Base-by-base conservation (phyloP, 768 basidiomycete species). In the Boletellus emodensis region DNA sequence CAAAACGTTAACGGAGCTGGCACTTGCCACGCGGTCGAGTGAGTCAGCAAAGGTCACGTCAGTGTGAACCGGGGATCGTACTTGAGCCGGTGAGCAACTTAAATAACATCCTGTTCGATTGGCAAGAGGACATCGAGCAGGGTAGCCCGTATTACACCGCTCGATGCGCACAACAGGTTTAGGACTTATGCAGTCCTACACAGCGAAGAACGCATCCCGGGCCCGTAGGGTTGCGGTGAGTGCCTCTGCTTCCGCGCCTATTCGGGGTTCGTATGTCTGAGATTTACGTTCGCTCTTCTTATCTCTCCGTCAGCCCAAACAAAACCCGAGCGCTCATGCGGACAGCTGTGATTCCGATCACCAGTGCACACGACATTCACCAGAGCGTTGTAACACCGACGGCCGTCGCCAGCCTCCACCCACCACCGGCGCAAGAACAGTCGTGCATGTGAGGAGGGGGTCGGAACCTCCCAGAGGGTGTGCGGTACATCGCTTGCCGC, bases 401-500 rank as follows among this genome's bases (percentile, higher is more conserved):
- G 39, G 22, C 24, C 35, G 0, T 39, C 26, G 11, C 14, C 41
- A 32, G 35, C 32, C 3, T 35, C 17, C 24, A n/a, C 34, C 17
- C 15, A 13, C 28, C 12, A 18, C 24, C 6, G 3, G 24, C 3
- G 6, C 30, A 22, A 49, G 40, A 26, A 14, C 40, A 11, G 26
- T 30, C 6, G 24, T 41, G 6, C 35, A 42, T 15, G 17, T 40
- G 28, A 22, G 17, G 33, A 50, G 12, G 26, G 6, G 17, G 28
- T 35, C 35, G 3, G 22, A 42, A 14, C 8, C 6, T 14, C 15
- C 47, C n/a, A 33, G 18, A 9, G 32, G 20, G 12, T 30, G 51
- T 41, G 40, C 51, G 14, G 34, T 46, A 6, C 47, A 55, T 18
- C 47, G 57, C 12, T 51, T 66, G 18, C 64, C 63, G 4, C 63